phyloP scores from a whole-genome alignment of 176 grass and related monocot species.

The Guadua angustifolia region DNA sequence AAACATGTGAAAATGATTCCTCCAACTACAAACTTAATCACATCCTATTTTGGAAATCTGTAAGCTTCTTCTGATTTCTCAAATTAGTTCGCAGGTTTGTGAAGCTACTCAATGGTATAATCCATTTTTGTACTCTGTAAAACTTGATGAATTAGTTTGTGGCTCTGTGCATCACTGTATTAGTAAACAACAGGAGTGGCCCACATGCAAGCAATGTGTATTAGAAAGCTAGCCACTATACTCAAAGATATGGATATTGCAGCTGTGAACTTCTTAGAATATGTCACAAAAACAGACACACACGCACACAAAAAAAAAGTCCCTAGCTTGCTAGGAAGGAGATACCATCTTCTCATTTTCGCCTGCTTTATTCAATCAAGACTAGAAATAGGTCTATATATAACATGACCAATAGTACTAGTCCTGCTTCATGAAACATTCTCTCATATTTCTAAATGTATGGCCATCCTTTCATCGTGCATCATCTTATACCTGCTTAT shows the following conservation, averaged over 20 bases:
- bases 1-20: conserved; percentile 13
- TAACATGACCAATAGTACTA: not conserved
- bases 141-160: not conserved
- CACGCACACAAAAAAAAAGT: not conserved
- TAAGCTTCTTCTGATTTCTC: not conserved
- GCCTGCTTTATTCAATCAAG: conserved; percentile 3
- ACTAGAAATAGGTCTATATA: not conserved
- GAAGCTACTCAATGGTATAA: not conserved
- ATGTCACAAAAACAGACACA: not conserved
- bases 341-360: not conserved
- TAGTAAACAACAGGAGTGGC: not conserved
- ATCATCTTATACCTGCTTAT: not conserved
- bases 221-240: not conserved
- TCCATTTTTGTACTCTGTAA: conserved; percentile 7
- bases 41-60: not conserved
- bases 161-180: not conserved
- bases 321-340: not conserved
- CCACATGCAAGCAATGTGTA: not conserved
- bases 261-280: conserved; percentile 1
- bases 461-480: not conserved
- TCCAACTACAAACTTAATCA: not conserved
- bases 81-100: not conserved
- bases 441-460: conserved; percentile 6
- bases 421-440: conserved; percentile 2
- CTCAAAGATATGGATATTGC: not conserved